Evolutionary conservation across 495 filamentous ascomycete species (phyloP).

Genomic region (Hypoxylon trugodes): DNA sequence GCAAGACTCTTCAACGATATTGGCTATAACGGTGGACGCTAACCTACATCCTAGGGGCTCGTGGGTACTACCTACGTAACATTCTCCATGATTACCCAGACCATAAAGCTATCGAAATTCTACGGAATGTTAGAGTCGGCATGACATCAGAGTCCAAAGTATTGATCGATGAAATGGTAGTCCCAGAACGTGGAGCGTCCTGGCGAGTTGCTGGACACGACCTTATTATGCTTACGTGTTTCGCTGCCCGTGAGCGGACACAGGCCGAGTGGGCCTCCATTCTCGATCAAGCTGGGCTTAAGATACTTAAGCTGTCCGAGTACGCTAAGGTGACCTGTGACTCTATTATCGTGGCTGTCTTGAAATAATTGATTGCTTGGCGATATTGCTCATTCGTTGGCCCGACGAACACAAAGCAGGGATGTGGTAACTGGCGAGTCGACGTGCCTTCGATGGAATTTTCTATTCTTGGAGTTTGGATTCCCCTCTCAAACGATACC

Average conservation of each 20-base stretch:
- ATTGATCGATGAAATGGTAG: slow-evolving; percentile 57
- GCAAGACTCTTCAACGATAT: slow-evolving; percentile 14
- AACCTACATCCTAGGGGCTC: slow-evolving; percentile 43
- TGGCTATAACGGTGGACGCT: neutral
- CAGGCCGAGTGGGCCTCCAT: neutral
- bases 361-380: neutral
- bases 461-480: too few species aligned
- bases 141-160: slow-evolving; percentile 52
- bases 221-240: slow-evolving; percentile 47
- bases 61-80: slow-evolving; percentile 56
- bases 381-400: too few species aligned
- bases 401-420: too few species aligned
- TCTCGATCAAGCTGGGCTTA: slow-evolving; percentile 2
- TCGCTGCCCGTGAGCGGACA: neutral
- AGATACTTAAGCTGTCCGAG: neutral
- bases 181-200: slow-evolving; percentile 49
- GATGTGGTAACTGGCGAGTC: too few species aligned
- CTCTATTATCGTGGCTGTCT: neutral
- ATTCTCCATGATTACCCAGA: slow-evolving; percentile 59
- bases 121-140: slow-evolving; percentile 46
- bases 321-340: neutral
- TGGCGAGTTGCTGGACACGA: slow-evolving; percentile 53
- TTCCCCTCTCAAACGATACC: too few species aligned
- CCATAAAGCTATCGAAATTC: slow-evolving; percentile 48
- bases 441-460: too few species aligned